phyloP scores from a whole-genome alignment of 495 filamentous ascomycete genomes.

The Aspergillus hancockii region DNA sequence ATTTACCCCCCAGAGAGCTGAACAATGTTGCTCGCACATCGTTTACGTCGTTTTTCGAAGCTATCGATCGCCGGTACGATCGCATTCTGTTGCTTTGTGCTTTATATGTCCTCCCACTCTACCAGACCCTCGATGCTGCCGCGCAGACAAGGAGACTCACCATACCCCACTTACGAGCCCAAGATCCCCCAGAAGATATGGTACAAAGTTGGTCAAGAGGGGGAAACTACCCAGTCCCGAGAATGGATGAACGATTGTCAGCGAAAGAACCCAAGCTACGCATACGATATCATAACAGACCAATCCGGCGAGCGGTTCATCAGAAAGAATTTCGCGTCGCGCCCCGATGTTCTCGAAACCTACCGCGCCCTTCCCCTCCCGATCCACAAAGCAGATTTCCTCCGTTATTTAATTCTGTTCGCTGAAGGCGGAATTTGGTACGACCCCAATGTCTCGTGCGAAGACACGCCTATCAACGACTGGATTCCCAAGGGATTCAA shows the following conservation, averaged over 20 bases:
- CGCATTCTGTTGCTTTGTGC: too few species aligned
- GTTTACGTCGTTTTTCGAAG: too few species aligned
- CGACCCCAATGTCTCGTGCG: slow-evolving; percentile 42
- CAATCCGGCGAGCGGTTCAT: slow-evolving; percentile 33
- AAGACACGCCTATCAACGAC: slow-evolving; percentile 30
- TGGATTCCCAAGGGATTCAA: slow-evolving; percentile 39
- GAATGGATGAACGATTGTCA: slow-evolving; percentile 28
- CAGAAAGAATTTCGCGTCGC: slow-evolving; percentile 25
- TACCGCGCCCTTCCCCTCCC: slow-evolving; percentile 33
- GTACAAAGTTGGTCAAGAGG: slow-evolving; percentile 32
- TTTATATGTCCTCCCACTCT: too few species aligned
- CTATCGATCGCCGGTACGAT: too few species aligned
- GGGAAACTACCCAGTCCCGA: slow-evolving; percentile 13
- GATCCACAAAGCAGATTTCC: slow-evolving; percentile 42
- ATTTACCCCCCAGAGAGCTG: too few species aligned
- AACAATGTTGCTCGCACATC: too few species aligned
- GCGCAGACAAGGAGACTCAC: too few species aligned
- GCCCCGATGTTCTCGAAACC: slow-evolving; percentile 24
- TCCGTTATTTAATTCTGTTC: slow-evolving; percentile 42
- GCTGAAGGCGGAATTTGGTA: slow-evolving; percentile 47
- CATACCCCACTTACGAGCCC: too few species aligned
- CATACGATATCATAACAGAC: slow-evolving; percentile 40
- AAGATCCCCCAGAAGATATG: slow-evolving; percentile 26
- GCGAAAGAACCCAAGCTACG: slow-evolving; percentile 28
- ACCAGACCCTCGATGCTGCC: too few species aligned